These are phyloP conservation scores for Albizia julibrissin DNA, from an alignment of 306 rosid species.

Conservation along the genomic window DNA sequence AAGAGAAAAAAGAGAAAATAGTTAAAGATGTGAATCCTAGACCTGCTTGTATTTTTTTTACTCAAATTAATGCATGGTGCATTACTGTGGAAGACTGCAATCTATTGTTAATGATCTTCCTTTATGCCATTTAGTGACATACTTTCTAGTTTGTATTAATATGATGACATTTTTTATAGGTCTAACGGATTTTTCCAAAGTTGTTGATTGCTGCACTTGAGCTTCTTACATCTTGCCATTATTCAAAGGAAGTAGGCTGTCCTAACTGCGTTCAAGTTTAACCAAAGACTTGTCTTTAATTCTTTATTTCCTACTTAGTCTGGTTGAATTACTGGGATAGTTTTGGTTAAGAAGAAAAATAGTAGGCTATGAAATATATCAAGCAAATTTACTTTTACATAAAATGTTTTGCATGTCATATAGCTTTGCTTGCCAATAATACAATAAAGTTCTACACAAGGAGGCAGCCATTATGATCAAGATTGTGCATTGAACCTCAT, in stretches of 20 bases:
- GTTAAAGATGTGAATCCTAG: neutral
- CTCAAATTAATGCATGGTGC: neutral
- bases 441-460: slow-evolving; percentile 86
- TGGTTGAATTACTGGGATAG: neutral
- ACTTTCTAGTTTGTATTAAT: neutral
- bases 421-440: slow-evolving; percentile 78
- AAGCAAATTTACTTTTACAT: neutral
- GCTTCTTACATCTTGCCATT: slow-evolving; percentile 74
- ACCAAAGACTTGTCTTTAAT: slow-evolving; percentile 1
- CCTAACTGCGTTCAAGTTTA: slow-evolving; percentile 85
- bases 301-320: neutral
- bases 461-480: slow-evolving; percentile 80
- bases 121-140: neutral
- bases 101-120: neutral
- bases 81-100: slow-evolving; percentile 1
- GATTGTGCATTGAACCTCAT: slow-evolving; percentile 47
- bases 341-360: neutral
- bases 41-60: neutral
- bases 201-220: slow-evolving; percentile 73
- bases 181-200: slow-evolving; percentile 72
- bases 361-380: slow-evolving; percentile 2
- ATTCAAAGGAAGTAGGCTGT: slow-evolving; percentile 68
- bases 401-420: slow-evolving; percentile 39
- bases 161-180: slow-evolving; percentile 49
- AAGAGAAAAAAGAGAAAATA: neutral